Evolutionary conservation across 495 filamentous ascomycete genomes (phyloP).

Genomic region (Xylaria scruposa): DNA sequence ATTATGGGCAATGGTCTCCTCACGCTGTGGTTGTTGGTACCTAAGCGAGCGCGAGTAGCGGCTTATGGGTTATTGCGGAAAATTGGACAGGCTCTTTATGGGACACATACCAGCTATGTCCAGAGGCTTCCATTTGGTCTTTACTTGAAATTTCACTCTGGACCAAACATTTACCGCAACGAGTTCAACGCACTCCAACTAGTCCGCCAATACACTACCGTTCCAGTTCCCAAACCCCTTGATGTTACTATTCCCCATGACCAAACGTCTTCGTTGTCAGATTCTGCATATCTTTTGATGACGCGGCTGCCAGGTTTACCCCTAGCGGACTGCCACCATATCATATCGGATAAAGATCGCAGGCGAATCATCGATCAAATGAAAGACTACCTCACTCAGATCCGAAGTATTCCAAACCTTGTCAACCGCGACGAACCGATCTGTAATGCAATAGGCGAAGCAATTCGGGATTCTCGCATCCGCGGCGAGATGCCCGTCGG

Average conservation of each 20-base stretch:
- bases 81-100: constrained; percentile 36
- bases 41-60: constrained; percentile 27
- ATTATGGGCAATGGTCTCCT: constrained; percentile 18
- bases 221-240: constrained; percentile 35
- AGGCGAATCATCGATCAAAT: constrained; percentile 35
- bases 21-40: constrained; percentile 33
- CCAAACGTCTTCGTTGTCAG: background rate
- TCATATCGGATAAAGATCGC: constrained; percentile 34
- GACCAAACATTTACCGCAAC: constrained; percentile 31
- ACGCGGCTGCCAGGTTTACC: background rate
- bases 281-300: background rate
- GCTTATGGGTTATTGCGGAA: constrained; percentile 35
- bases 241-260: background rate
- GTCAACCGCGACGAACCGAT: constrained; percentile 30
- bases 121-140: constrained; percentile 45
- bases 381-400: constrained; percentile 37
- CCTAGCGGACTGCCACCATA: constrained; percentile 3
- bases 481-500: constrained; percentile 34
- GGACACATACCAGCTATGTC: constrained; percentile 21
- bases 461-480: constrained; percentile 38
- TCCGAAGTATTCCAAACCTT: constrained; percentile 34
- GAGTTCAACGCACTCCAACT: constrained; percentile 41
- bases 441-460: constrained; percentile 39
- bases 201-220: constrained; percentile 36
- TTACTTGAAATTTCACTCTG: constrained; percentile 37